Base-by-base conservation (phyloP, 1,284 basidiomycete species). In the Bjerkandera adusta region DNA sequence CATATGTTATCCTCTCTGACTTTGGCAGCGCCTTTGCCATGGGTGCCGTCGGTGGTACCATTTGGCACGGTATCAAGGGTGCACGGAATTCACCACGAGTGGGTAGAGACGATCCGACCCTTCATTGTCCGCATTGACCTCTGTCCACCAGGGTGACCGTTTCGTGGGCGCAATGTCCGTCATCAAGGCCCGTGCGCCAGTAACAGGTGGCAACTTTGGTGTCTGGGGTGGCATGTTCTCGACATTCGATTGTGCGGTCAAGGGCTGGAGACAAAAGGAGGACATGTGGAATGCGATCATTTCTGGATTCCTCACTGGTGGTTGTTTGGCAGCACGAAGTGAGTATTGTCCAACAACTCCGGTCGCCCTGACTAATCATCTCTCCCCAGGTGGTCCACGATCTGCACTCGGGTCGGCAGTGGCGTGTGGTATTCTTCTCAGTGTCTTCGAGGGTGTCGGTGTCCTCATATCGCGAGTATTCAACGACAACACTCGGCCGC, bases 251-350 rank as follows among this genome's bases (percentile, higher is more conserved):
- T 99, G 97, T 68, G 92, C 93, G 1, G 90, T 99, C 54, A 98
- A 99, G 70, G 94, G 94, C 8, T 91, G 84, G 73, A 76, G 97
- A 63, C 96, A 99, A 75, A 99, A 99, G 68, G 97, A 99, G 70
- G 97, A 99, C 68, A 91, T 95, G 43, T 99, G 95, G 94, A 99
- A 99, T 67, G 94, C 94, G 34, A 98, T 99, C 63, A 89, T 97
- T 47, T 93, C 96, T 37, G 96, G 97, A 35, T 99, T 99, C 75
- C 81, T 97, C 81, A 98, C 96, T 22, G 97, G 97, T 69, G 96
- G 96, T 48, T 96, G 91, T 65, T 70, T 99, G 43, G 97, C 97
- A 44, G 82, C 92, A 52, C 82, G 96, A 70, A 90, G 95, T 97
- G 68, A 72, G 91, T 85, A 30, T 33, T 36, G 13, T 39, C 22